These are phyloP conservation scores for Apostasia ramifera DNA, from an alignment of 106 monocot genomes.

Conservation along the genomic window DNA sequence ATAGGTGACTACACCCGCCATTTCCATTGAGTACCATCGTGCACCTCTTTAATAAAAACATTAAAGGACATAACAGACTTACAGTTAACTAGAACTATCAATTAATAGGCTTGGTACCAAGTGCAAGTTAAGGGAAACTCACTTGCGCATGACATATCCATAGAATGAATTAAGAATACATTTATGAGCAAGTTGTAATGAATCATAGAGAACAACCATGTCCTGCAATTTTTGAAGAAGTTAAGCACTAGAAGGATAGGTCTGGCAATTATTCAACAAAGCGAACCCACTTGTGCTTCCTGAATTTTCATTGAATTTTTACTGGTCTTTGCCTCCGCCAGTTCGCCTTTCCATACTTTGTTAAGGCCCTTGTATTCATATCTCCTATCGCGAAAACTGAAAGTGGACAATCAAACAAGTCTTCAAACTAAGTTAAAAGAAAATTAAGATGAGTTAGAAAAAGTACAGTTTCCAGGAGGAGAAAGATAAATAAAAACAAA, in stretches of 20 bases:
- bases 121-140: slow-evolving; percentile 20
- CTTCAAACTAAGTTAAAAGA: not conserved
- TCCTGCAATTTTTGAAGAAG: slow-evolving; percentile 42
- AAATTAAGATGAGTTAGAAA: not conserved
- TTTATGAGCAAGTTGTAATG: slow-evolving; percentile 96
- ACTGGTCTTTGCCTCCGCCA: slow-evolving; percentile 81
- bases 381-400: slow-evolving; percentile 92
- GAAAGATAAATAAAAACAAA: not conserved
- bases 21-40: slow-evolving; percentile 99
- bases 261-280: not conserved
- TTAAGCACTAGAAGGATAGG: slow-evolving; percentile 1
- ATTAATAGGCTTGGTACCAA: not conserved
- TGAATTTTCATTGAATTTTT: slow-evolving; percentile 90
- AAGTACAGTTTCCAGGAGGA: not conserved
- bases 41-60: slow-evolving; percentile 61
- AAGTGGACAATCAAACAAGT: slow-evolving; percentile 8
- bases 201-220: slow-evolving; percentile 99
- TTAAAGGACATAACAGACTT: slow-evolving; percentile 6
- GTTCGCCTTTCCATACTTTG: slow-evolving; percentile 89
- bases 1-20: slow-evolving; percentile 99
- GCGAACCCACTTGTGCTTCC: slow-evolving; percentile 66
- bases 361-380: slow-evolving; percentile 99
- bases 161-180: slow-evolving; percentile 98
- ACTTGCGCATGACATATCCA: slow-evolving; percentile 99
- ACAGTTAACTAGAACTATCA: not conserved